Evolutionary conservation across 179 eudicot genomes (phyloP).

Genomic region (Actinidia arguta): DNA sequence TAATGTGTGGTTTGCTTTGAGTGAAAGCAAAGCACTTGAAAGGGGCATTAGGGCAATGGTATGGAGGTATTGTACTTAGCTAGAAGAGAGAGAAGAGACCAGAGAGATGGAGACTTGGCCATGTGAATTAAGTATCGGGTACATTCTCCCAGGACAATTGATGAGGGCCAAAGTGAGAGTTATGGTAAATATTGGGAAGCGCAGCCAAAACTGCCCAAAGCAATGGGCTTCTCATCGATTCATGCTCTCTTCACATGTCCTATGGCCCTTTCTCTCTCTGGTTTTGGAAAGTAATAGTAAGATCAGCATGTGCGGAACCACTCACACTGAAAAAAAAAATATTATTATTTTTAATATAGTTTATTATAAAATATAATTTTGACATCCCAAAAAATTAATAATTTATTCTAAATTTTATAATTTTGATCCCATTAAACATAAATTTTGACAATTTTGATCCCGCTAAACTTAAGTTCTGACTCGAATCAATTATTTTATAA

Average conservation of each 20-base stretch:
- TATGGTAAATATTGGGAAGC: conserved; percentile 33
- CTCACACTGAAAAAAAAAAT: no score
- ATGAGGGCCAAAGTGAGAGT: conserved; percentile 21
- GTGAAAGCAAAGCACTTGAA: conserved; percentile 26
- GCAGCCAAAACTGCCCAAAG: conserved; percentile 30
- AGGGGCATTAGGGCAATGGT: background rate
- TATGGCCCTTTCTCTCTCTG: background rate
- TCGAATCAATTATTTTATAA: no score
- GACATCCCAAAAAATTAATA: no score
- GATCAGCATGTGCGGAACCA: no score
- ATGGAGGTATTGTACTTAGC: background rate
- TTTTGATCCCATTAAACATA: no score
- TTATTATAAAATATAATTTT: no score
- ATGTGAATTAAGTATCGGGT: background rate
- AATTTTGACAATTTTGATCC: no score
- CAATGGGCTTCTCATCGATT: conserved; percentile 32
- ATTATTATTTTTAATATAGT: no score
- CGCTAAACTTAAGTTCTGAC: no score
- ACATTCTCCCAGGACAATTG: conserved; percentile 4
- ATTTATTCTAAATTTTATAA: no score
- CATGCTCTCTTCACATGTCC: conserved; percentile 28
- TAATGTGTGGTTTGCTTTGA: conserved; percentile 10
- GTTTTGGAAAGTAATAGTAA: no score
- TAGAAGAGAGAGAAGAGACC: no score
- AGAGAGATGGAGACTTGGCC: background rate